Evolutionary conservation across 1,139 yeast genomes (phyloP).

Genomic region (Ashbya aceris): DNA sequence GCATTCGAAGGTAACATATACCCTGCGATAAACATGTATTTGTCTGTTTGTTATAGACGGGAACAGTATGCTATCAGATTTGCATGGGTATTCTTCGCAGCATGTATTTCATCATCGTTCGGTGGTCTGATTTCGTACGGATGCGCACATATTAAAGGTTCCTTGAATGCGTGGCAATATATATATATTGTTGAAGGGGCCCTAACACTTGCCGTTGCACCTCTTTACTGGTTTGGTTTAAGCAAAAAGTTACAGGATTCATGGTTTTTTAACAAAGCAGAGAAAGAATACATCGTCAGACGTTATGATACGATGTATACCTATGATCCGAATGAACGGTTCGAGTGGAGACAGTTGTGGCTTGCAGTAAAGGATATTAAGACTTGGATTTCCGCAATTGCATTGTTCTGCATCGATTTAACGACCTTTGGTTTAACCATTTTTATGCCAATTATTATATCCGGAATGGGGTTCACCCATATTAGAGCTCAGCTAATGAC

Average conservation of each 20-base stretch:
- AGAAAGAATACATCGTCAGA: slow-evolving; percentile 38
- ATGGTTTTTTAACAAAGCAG: slow-evolving; percentile 41
- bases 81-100: slow-evolving; percentile 36
- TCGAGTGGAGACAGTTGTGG: slow-evolving; percentile 36
- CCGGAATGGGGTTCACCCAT: slow-evolving; percentile 37
- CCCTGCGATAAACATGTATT: slow-evolving; percentile 36
- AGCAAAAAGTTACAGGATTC: slow-evolving; percentile 23
- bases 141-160: slow-evolving; percentile 32
- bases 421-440: slow-evolving; percentile 42
- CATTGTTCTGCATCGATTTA: slow-evolving; percentile 41
- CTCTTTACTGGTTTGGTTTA: slow-evolving; percentile 29
- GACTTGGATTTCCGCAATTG: slow-evolving; percentile 33
- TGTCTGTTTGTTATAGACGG: slow-evolving; percentile 35
- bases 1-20: slow-evolving; percentile 50
- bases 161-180: slow-evolving; percentile 46
- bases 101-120: slow-evolving; percentile 39
- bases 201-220: slow-evolving; percentile 42
- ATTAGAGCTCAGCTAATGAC: slow-evolving; percentile 41
- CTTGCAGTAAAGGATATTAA: slow-evolving; percentile 36
- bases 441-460: slow-evolving; percentile 39
- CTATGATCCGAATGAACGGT: slow-evolving; percentile 31
- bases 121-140: slow-evolving; percentile 42
- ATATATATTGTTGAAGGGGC: slow-evolving; percentile 47
- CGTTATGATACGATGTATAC: slow-evolving; percentile 36
- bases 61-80: slow-evolving; percentile 37